These are phyloP conservation scores for Trichoderma asperellum DNA, from an alignment of 2,329 filamentous ascomycete genomes.

Conservation along the genomic window DNA sequence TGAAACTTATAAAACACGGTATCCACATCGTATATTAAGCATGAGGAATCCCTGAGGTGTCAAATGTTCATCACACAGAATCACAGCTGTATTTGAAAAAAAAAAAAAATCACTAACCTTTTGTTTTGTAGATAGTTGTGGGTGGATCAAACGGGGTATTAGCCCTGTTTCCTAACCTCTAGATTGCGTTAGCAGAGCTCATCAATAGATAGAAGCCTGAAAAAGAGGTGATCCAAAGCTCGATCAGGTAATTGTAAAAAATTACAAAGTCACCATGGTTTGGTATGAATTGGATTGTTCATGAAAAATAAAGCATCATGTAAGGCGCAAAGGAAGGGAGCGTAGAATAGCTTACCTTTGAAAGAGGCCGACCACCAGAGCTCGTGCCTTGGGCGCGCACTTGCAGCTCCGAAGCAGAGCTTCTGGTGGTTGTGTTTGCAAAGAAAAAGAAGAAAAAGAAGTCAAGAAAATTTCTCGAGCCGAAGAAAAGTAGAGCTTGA, in stretches of 20 bases:
- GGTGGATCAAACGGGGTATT: neutral
- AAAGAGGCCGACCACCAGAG: constrained; percentile 25
- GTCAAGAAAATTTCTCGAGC: constrained; percentile 35
- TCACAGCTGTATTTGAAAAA: constrained; percentile 28
- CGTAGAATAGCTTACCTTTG: constrained; percentile 26
- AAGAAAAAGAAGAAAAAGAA: constrained; percentile 30
- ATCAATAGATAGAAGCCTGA: neutral
- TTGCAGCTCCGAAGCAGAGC: constrained; percentile 31
- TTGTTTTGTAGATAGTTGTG: constrained; percentile 47
- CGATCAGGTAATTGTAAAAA: constrained; percentile 62
- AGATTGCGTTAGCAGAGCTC: constrained; percentile 31
- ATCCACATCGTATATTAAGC: constrained; percentile 68
- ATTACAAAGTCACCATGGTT: constrained; percentile 56
- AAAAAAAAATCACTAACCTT: constrained; percentile 50
- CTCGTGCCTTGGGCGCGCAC: constrained; percentile 27
- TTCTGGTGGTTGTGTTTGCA: constrained; percentile 28
- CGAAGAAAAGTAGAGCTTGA: constrained; percentile 33
- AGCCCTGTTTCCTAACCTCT: constrained; percentile 16
- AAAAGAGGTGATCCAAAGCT: constrained; percentile 33
- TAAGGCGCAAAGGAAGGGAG: constrained; percentile 29
- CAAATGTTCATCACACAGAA: constrained; percentile 62
- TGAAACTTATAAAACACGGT: constrained; percentile 64
- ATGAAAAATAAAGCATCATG: constrained; percentile 44
- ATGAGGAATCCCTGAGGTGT: constrained; percentile 71
- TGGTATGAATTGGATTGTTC: constrained; percentile 69